Percentiles rank a stretch among this genome's conserved stretches.
phyloP scores from a whole-genome alignment of 768 basidiomycete species.

The Cantharellus anzutake region DNA sequence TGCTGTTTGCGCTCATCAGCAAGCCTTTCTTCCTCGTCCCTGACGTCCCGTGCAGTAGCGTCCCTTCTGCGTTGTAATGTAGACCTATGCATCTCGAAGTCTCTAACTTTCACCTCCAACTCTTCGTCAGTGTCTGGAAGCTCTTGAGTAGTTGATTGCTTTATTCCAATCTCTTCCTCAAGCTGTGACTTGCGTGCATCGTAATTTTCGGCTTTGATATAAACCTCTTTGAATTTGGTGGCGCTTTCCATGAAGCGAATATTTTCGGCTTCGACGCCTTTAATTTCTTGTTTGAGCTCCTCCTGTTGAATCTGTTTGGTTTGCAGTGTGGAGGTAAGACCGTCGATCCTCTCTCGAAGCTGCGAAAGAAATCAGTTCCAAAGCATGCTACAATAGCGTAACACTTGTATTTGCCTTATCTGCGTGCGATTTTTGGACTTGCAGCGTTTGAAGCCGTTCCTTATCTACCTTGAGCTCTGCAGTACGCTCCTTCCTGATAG shows the following conservation, averaged over 20 bases:
- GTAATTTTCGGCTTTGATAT: slow-evolving; percentile 45
- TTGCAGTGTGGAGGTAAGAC: slow-evolving; percentile 40
- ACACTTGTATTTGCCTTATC: slow-evolving; percentile 34
- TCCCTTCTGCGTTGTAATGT: slow-evolving; percentile 8
- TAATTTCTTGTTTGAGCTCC: slow-evolving; percentile 27
- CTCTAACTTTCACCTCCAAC: slow-evolving; percentile 22
- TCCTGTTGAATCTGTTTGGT: slow-evolving; percentile 60
- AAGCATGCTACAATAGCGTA: neutral
- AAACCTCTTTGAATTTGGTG: slow-evolving; percentile 72
- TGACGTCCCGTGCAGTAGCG: slow-evolving; percentile 1
- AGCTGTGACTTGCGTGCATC: slow-evolving; percentile 41
- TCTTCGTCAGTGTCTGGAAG: slow-evolving; percentile 46
- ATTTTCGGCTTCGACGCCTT: slow-evolving; percentile 15
- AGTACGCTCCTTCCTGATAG: slow-evolving; percentile 72
- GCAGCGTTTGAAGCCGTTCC: slow-evolving; percentile 59
- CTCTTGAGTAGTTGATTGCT: neutral
- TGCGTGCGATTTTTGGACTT: slow-evolving; percentile 66
- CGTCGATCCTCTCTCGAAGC: slow-evolving; percentile 43
- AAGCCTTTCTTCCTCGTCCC: slow-evolving; percentile 10
- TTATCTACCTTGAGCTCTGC: slow-evolving; percentile 87
- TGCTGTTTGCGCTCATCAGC: slow-evolving; percentile 13
- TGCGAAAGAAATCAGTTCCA: neutral
- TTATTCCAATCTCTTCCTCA: slow-evolving; percentile 36
- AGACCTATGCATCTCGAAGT: slow-evolving; percentile 18
- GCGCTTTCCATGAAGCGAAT: slow-evolving; percentile 55